Evolutionary conservation across 306 rosid species (phyloP).

Genomic region (Pyrus betulifolia): DNA sequence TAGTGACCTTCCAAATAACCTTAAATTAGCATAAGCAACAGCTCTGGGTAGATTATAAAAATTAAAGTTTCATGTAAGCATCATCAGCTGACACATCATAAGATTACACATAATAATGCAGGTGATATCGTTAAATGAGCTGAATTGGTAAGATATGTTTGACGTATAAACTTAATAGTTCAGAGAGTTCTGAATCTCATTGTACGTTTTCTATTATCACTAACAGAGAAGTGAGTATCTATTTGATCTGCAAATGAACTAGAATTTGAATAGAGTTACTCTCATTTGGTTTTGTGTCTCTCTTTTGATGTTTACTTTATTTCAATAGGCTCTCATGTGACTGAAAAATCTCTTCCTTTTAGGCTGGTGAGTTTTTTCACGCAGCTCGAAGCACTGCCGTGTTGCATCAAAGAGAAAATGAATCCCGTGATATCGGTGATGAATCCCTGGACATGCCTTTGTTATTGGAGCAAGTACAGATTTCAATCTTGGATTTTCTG

Average conservation of each 20-base stretch:
- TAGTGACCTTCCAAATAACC: not conserved
- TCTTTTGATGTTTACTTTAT: conserved; percentile 2
- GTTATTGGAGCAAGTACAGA: conserved; percentile 59
- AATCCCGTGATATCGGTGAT: conserved; percentile 37
- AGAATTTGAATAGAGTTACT: not conserved
- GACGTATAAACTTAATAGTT: not conserved
- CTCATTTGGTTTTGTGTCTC: not conserved
- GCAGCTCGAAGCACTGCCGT: conserved; percentile 52
- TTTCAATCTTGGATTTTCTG: conserved; percentile 11
- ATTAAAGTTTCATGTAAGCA: not conserved
- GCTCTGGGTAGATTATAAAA: not conserved
- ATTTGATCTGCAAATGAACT: not conserved
- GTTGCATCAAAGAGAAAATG: conserved; percentile 64
- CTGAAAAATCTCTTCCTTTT: conserved; percentile 24
- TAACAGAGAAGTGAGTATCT: not conserved
- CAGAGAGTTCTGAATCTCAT: not conserved
- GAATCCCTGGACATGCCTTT: conserved; percentile 61
- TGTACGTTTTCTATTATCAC: not conserved
- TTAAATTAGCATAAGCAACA: not conserved
- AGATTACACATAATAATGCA: not conserved
- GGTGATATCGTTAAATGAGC: not conserved
- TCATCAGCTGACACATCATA: not conserved
- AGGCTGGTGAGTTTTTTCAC: conserved; percentile 76
- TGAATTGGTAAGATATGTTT: not conserved
- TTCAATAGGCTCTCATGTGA: not conserved